A percentile compares a stretch with the other conserved stretches of the same genome.
phyloP scores from a whole-genome alignment of 495 filamentous ascomycete species.

The Pyronema domesticum region DNA sequence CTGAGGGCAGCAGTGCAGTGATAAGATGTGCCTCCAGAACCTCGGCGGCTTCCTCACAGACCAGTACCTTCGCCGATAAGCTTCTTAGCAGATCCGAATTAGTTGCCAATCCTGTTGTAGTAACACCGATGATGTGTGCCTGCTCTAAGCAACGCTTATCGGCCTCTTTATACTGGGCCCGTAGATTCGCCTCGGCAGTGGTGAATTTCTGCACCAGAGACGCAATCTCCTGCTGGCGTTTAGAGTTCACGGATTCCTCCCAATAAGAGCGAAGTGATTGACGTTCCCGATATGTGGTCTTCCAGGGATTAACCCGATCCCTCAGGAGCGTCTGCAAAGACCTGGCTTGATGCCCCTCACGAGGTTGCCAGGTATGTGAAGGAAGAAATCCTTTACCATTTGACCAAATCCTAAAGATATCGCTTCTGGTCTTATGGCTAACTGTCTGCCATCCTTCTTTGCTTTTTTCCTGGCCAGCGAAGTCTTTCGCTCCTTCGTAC shows the following conservation, averaged over 20 bases:
- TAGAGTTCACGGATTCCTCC: not conserved
- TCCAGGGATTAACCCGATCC: not conserved
- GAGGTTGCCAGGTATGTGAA: not conserved
- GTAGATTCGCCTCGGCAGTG: not conserved
- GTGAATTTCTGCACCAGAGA: not conserved
- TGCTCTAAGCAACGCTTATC: constrained; percentile 35
- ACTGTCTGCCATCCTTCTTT: no score
- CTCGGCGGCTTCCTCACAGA: constrained; percentile 66
- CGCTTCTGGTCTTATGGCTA: not conserved
- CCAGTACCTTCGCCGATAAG: constrained; percentile 45
- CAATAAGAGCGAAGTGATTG: not conserved
- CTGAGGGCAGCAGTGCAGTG: constrained; percentile 45
- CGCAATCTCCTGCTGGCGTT: not conserved
- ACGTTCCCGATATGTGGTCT: not conserved
- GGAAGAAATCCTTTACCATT: no score
- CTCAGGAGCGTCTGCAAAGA: not conserved
- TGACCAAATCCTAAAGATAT: not conserved
- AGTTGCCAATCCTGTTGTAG: constrained; percentile 54
- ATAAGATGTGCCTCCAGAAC: constrained; percentile 56
- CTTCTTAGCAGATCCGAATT: constrained; percentile 44
- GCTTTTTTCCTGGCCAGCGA: not conserved
- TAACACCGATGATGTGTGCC: constrained; percentile 53
- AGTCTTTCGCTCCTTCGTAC: not conserved
- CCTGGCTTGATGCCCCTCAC: not conserved
- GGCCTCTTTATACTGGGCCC: constrained; percentile 29